These are phyloP conservation scores for Pythium aristosporum DNA, from an alignment of 352 stramenopile species.

Conservation along the genomic window DNA sequence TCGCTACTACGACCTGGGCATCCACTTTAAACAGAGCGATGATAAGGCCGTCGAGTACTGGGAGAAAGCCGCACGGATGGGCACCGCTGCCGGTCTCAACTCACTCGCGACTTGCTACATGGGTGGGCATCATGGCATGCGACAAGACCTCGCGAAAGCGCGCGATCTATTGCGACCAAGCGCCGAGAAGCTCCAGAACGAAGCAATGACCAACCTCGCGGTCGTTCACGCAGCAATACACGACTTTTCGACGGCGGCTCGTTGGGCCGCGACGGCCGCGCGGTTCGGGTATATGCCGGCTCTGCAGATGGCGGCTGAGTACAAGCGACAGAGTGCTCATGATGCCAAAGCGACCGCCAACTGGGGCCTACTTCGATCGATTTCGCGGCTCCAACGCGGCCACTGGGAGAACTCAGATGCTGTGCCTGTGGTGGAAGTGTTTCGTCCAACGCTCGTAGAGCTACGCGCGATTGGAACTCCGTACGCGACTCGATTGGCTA, in stretches of 20 bases:
- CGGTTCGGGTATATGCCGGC: constrained; percentile 11
- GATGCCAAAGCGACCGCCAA: background rate
- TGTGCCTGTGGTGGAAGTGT: no score
- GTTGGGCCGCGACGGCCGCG: background rate
- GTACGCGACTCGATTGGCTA: no score
- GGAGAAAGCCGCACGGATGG: background rate
- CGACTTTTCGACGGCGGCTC: constrained; percentile 6
- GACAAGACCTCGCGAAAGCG: constrained; percentile 3
- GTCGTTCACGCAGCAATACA: background rate
- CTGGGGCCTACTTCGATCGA: no score
- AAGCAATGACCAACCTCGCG: constrained; percentile 9
- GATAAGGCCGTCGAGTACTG: background rate
- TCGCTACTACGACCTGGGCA: background rate
- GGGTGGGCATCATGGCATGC: constrained; percentile 1
- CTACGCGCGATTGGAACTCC: no score
- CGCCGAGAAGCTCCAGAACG: constrained; percentile 8
- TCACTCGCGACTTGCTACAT: background rate
- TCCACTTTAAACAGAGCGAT: constrained; percentile 4
- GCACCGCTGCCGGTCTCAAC: background rate
- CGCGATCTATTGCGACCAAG: constrained; percentile 15
- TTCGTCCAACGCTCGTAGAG: no score
- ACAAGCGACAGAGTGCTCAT: background rate
- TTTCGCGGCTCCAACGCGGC: no score
- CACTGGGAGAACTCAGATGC: no score
- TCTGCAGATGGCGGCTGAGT: background rate